phyloP scores from a whole-genome alignment of 2,329 filamentous ascomycete genomes.

The Penicillium concentricum region DNA sequence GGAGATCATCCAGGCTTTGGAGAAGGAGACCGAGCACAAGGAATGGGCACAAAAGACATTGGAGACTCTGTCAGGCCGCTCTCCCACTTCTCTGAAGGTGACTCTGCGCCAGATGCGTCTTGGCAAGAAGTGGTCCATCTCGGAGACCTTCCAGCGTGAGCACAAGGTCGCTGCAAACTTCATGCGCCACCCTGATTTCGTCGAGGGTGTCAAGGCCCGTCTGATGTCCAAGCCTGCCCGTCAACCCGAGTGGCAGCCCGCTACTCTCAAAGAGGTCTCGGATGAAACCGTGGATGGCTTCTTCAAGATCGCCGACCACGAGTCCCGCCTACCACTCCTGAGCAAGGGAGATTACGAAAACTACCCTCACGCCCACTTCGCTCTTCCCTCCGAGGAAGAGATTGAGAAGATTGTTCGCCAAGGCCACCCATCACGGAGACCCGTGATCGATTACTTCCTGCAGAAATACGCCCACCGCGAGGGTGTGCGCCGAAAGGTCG shows the following conservation, averaged over 20 bases:
- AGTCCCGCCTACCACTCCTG: conserved; percentile 59
- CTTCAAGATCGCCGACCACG: conserved; percentile 56
- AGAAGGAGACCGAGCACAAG: conserved; percentile 54
- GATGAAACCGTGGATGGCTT: conserved; percentile 64
- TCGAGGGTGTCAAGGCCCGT: conserved; percentile 81
- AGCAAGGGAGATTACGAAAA: conserved; percentile 61
- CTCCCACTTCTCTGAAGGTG: conserved; percentile 83
- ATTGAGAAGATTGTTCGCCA: conserved; percentile 48
- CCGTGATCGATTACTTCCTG: conserved; percentile 65
- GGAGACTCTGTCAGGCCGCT: conserved; percentile 71
- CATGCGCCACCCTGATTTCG: conserved; percentile 89
- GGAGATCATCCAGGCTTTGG: conserved; percentile 69
- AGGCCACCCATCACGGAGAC: conserved; percentile 50
- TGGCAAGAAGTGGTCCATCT: conserved; percentile 74
- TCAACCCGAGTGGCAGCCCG: conserved; percentile 73
- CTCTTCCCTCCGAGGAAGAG: conserved; percentile 67
- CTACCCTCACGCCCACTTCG: conserved; percentile 70
- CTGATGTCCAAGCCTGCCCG: conserved; percentile 68
- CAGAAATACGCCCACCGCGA: conserved; percentile 62
- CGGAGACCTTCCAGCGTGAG: conserved; percentile 81
- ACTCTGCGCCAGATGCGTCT: conserved; percentile 78
- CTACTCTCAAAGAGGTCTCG: conserved; percentile 66
- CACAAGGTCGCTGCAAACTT: conserved; percentile 80
- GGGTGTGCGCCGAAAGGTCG: conserved; percentile 66
- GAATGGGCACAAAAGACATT: conserved; percentile 79